A percentile compares a stretch with the other conserved stretches of the same genome.
These are phyloP conservation scores for Tetrapisispora fleetii DNA, from an alignment of 805 yeast species.

Conservation along the genomic window DNA sequence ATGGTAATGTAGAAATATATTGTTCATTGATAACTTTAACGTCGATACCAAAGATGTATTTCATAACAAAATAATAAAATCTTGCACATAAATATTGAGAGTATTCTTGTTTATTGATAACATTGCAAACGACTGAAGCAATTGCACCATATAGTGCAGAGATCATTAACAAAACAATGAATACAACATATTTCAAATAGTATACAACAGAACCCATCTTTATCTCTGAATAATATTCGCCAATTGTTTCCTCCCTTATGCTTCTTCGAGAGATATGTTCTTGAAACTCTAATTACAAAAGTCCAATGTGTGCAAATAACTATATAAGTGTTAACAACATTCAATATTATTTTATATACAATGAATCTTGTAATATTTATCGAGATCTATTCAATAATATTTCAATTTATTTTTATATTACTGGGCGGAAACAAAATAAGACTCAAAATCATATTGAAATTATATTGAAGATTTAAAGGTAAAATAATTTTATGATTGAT, in stretches of 20 bases:
- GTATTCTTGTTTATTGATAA: slow-evolving; percentile 65
- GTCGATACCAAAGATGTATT: slow-evolving; percentile 55
- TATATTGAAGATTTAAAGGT: no score
- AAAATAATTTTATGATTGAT: no score
- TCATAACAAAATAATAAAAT: slow-evolving; percentile 56
- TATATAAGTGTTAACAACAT: no score
- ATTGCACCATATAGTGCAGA: slow-evolving; percentile 70
- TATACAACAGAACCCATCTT: slow-evolving; percentile 33
- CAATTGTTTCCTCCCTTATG: no score
- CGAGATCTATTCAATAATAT: no score
- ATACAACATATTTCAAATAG: slow-evolving; percentile 45
- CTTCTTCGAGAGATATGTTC: no score
- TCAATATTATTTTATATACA: no score
- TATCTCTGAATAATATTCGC: background rate
- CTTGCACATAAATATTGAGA: slow-evolving; percentile 89
- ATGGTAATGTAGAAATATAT: slow-evolving; percentile 52
- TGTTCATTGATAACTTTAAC: slow-evolving; percentile 62
- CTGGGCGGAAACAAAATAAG: background rate
- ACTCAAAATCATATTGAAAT: background rate
- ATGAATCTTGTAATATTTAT: no score
- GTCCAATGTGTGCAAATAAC: no score
- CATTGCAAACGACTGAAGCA: slow-evolving; percentile 55
- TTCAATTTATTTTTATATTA: background rate
- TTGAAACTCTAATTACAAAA: no score
- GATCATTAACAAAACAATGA: slow-evolving; percentile 41